Percentiles rank a stretch among this genome's conserved stretches.
These are phyloP conservation scores for Hyaloperonospora arabidopsidis DNA, from an alignment of 352 stramenopile species.

Conservation along the genomic window DNA sequence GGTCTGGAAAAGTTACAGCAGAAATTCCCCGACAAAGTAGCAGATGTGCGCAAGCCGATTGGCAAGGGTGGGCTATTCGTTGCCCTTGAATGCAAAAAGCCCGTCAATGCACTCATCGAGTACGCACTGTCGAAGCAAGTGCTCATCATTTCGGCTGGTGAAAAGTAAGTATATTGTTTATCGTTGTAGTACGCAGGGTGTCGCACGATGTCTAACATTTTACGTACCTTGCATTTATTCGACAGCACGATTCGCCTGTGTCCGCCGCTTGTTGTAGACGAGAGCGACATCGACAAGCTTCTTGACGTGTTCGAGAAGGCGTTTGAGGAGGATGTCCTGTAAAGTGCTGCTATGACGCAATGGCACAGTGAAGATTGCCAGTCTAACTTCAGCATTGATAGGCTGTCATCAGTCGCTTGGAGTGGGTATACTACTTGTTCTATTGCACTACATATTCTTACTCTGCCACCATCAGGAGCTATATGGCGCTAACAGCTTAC, in stretches of 20 bases:
- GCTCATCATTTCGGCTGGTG: constrained; percentile 74
- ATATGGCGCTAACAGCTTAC: too few species aligned
- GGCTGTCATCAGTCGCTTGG: constrained; percentile 3
- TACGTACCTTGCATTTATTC: constrained; percentile 6
- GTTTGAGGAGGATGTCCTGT: constrained; percentile 49
- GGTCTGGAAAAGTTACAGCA: constrained; percentile 54
- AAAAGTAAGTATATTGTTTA: constrained; percentile 46
- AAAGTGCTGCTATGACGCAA: constrained; percentile 12
- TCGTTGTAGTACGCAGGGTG: neutral
- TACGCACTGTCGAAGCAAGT: constrained; percentile 69
- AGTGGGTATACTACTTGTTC: constrained; percentile 8
- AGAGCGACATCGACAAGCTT: constrained; percentile 73
- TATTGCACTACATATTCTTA: constrained; percentile 8
- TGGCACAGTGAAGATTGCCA: constrained; percentile 9
- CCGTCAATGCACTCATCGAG: constrained; percentile 52
- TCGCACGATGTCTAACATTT: constrained; percentile 6
- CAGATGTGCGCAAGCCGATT: constrained; percentile 55
- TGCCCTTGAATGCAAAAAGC: constrained; percentile 67
- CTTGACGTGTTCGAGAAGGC: constrained; percentile 62
- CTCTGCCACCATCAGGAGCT: too few species aligned
- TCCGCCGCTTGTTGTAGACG: constrained; percentile 70
- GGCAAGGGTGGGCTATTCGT: constrained; percentile 71
- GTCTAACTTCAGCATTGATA: constrained; percentile 11
- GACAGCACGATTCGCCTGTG: constrained; percentile 71
- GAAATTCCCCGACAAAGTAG: constrained; percentile 66